Conservation (phyloP, 805 yeast genomes). For the Candida ovalis region DNA sequence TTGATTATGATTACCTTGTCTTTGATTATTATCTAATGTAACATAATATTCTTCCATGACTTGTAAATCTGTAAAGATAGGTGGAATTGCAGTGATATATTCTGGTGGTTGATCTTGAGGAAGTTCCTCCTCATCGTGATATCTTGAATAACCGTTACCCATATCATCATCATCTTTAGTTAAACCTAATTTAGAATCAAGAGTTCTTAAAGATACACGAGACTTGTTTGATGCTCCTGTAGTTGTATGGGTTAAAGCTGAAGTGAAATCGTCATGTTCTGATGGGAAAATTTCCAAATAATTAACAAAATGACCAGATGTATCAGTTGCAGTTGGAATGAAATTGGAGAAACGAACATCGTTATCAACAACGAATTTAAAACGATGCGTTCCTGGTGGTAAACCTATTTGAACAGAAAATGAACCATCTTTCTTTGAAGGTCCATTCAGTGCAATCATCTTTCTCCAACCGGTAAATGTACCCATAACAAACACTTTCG, state of each 20-base stretch:
- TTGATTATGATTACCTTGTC: slow-evolving; percentile 46
- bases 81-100: slow-evolving; percentile 70
- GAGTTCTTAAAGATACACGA: slow-evolving; percentile 32
- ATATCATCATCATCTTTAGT: slow-evolving; percentile 73
- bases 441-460: slow-evolving; percentile 79
- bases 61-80: slow-evolving; percentile 78
- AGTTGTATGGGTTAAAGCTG: slow-evolving; percentile 11
- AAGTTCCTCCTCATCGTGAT: slow-evolving; percentile 56
- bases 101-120: slow-evolving; percentile 30
- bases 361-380: slow-evolving; percentile 90
- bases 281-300: slow-evolving; percentile 65
- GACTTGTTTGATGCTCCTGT: slow-evolving; percentile 19
- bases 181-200: slow-evolving; percentile 61
- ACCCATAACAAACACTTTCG: slow-evolving; percentile 92
- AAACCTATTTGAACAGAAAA: slow-evolving; percentile 69
- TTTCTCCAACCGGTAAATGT: slow-evolving; percentile 98
- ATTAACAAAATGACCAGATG: slow-evolving; percentile 92
- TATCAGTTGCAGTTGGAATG: slow-evolving; percentile 95
- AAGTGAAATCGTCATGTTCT: slow-evolving; percentile 24
- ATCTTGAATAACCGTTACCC: slow-evolving; percentile 77
- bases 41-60: slow-evolving; percentile 84
- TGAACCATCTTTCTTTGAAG: slow-evolving; percentile 45
- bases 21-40: slow-evolving; percentile 66
- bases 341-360: slow-evolving; percentile 85
- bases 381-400: slow-evolving; percentile 90